These are phyloP conservation scores for Pisolithus sp. DNA, from an alignment of 768 basidiomycete species.

Conservation along the genomic window DNA sequence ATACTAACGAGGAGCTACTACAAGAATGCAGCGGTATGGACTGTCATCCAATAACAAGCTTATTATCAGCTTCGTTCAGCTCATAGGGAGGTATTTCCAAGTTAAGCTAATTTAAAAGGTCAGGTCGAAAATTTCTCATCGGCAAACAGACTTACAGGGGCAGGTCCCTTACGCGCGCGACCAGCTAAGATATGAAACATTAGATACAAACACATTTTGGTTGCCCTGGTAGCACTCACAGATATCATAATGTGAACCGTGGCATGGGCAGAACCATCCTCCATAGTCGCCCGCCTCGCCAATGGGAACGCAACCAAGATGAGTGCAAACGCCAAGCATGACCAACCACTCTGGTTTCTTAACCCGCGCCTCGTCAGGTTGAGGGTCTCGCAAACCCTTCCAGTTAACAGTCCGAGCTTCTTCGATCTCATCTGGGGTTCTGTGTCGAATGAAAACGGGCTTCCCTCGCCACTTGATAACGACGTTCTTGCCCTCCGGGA, in stretches of 20 bases:
- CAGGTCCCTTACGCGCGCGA: conserved; percentile 92
- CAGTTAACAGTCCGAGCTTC: conserved; percentile 84
- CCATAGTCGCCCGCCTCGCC: conserved; percentile 96
- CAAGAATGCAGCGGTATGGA: conserved; percentile 6
- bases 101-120: conserved; percentile 57
- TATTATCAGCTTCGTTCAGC: conserved; percentile 82
- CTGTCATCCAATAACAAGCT: conserved; percentile 75
- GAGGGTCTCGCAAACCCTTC: conserved; percentile 87
- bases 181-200: conserved; percentile 51
- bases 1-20: conserved; percentile 15
- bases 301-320: conserved; percentile 97
- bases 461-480: conserved; percentile 99
- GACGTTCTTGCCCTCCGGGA: conserved; percentile 97
- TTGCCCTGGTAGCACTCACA: conserved; percentile 42
- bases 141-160: conserved; percentile 58
- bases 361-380: conserved; percentile 80
- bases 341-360: conserved; percentile 97
- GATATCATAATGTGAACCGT: conserved; percentile 98
- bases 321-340: conserved; percentile 92
- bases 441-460: conserved; percentile 98
- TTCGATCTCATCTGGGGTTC: conserved; percentile 84
- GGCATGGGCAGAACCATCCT: conserved; percentile 99
- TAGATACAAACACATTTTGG: neutral
- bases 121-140: conserved; percentile 4
- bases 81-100: conserved; percentile 88